Conservation (phyloP, 2,329 filamentous ascomycete genomes). For the Fonsecaea pedrosoi region DNA sequence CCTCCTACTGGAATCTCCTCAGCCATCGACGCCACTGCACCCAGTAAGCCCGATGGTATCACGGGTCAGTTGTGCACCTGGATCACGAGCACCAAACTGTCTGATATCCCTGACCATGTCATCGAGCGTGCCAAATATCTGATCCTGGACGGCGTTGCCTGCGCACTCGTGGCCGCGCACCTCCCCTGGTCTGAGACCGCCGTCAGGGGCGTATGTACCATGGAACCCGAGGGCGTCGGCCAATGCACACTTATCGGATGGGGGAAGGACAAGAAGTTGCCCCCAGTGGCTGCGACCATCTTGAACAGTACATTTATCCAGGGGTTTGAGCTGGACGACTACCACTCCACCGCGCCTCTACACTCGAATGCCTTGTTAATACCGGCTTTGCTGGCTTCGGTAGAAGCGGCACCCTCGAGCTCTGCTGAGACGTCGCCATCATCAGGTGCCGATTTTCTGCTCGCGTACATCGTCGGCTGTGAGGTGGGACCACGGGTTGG, state of each 20-base stretch:
- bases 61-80: constrained; percentile 44
- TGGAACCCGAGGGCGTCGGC: constrained; percentile 43
- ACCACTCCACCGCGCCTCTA: constrained; percentile 50
- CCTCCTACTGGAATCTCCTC: background rate
- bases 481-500: constrained; percentile 52
- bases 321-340: constrained; percentile 55
- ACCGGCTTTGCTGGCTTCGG: constrained; percentile 51
- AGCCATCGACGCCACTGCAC: background rate
- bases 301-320: constrained; percentile 56
- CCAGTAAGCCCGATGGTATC: constrained; percentile 16
- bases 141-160: constrained; percentile 53
- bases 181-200: constrained; percentile 52
- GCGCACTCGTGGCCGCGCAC: constrained; percentile 50
- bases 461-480: constrained; percentile 49
- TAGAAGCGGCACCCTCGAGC: constrained; percentile 21
- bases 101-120: constrained; percentile 45
- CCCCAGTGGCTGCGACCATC: constrained; percentile 49
- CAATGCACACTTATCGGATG: constrained; percentile 42
- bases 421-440: background rate
- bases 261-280: constrained; percentile 42
- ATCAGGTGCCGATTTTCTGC: constrained; percentile 45
- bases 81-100: constrained; percentile 41
- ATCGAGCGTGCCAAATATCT: constrained; percentile 50
- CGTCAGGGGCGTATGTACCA: constrained; percentile 42
- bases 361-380: constrained; percentile 50